Base-by-base conservation (phyloP, 2,329 filamentous ascomycete species). In the Claviceps sp. region DNA sequence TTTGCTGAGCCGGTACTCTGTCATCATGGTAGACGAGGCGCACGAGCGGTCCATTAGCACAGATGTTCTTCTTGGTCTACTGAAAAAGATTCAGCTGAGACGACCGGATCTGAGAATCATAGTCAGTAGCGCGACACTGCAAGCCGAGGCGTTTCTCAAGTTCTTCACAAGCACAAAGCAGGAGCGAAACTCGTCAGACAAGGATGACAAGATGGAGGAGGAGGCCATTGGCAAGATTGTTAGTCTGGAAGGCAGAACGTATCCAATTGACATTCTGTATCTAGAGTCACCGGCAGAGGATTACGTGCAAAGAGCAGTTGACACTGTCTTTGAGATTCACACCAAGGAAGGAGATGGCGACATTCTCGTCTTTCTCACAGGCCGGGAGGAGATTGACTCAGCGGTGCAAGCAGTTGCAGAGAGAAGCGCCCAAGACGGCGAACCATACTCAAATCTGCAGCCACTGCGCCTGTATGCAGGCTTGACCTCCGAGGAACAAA, bases 1-100 rank as follows among this genome's bases (percentile, higher is more conserved):
- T 13, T 70, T 97, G 3, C 70, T 98, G 39, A 93, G 87, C 19
- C 80, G 89, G 11, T 98, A 98, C 65, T 94, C 89, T 0, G 85
- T 95, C 45, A 88, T 98, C 60, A 96, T 98, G 89, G 86, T 98
- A 7, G 93, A 98, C 64, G 91, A 97, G 69, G 93, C 91, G 6
- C 93, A 98, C 64, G 91, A 97, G 68, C 78, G 93, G 51, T 95
- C 89, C 48, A 78, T 97, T 54, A 94, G 88, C 65, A 95, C 90
- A 0, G 93, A 98, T 63, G 80, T 98, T 13, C 74, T 97, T 7
- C 77, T 98, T 3, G 91, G 93, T 0, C 72, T 97, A 14, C 68
- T 98, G 41, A 96, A 95, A 66, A 97, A 97, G 66, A 91, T 98
- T 49, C 72, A 81, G 51, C 88, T 81, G 65, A 85, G 81, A 61